Evolutionary conservation across 2,329 filamentous ascomycete genomes (phyloP).

Genomic region (Colletotrichum sp.): DNA sequence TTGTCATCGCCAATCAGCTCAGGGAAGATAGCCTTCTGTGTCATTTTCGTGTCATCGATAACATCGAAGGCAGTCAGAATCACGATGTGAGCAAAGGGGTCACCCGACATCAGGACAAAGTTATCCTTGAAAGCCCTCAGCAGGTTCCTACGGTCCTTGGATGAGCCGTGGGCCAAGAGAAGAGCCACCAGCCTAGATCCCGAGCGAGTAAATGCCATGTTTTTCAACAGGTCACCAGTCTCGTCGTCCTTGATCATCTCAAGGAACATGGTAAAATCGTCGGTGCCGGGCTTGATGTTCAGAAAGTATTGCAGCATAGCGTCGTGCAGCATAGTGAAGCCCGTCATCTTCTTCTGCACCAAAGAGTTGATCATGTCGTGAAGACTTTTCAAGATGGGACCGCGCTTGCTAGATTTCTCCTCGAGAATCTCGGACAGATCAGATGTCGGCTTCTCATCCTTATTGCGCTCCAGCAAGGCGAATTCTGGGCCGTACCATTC

Average conservation of each 20-base stretch:
- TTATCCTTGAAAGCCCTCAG: slow-evolving; percentile 91
- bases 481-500: slow-evolving; percentile 99
- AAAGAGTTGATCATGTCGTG: slow-evolving; percentile 88
- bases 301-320: slow-evolving; percentile 97
- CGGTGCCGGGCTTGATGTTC: slow-evolving; percentile 75
- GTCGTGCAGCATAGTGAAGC: slow-evolving; percentile 97
- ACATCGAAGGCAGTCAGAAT: slow-evolving; percentile 88
- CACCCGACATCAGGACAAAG: slow-evolving; percentile 82
- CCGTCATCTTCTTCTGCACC: slow-evolving; percentile 94
- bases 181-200: slow-evolving; percentile 84
- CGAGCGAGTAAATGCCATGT: slow-evolving; percentile 92
- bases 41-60: slow-evolving; percentile 92
- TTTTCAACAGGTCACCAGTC: slow-evolving; percentile 88
- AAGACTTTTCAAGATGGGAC: slow-evolving; percentile 84
- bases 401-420: slow-evolving; percentile 82
- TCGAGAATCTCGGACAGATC: slow-evolving; percentile 80
- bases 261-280: slow-evolving; percentile 85
- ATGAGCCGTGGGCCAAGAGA: slow-evolving; percentile 80
- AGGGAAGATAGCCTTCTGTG: slow-evolving; percentile 82
- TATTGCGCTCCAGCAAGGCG: slow-evolving; percentile 71
- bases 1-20: slow-evolving; percentile 80
- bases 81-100: slow-evolving; percentile 78
- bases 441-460: slow-evolving; percentile 58
- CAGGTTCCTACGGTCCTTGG: slow-evolving; percentile 92
- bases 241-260: slow-evolving; percentile 93